A percentile compares a stretch with the other conserved stretches of the same genome.
phyloP scores from a whole-genome alignment of 73 alveolate genomes.

The Paramecium sexaurelia region DNA sequence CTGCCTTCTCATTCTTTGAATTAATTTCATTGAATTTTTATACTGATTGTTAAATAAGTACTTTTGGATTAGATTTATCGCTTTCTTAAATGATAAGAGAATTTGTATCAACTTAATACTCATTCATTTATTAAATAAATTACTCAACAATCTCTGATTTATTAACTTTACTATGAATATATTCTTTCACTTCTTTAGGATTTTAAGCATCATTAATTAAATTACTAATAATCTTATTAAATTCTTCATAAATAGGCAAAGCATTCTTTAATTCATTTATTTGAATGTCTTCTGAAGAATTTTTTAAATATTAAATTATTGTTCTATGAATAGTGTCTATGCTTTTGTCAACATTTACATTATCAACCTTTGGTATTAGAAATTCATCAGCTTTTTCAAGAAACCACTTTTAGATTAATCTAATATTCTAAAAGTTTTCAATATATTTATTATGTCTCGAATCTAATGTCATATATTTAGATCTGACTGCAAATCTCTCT shows the following conservation, averaged over 20 bases:
- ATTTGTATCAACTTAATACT: neutral
- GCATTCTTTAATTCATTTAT: constrained; percentile 57
- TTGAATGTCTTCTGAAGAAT: constrained; percentile 1
- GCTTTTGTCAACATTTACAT: constrained; percentile 83
- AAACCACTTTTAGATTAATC: constrained; percentile 81
- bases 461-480: constrained; percentile 88
- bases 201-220: constrained; percentile 20
- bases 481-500: constrained; percentile 89
- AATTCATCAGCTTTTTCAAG: constrained; percentile 82
- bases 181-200: constrained; percentile 43
- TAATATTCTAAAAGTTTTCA: constrained; percentile 74
- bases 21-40: constrained; percentile 53
- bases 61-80: constrained; percentile 45
- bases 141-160: constrained; percentile 45
- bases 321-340: constrained; percentile 82
- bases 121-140: constrained; percentile 53
- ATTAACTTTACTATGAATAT: constrained; percentile 49
- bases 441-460: constrained; percentile 83
- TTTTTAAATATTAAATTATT: constrained; percentile 75
- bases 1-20: constrained; percentile 43
- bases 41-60: constrained; percentile 19
- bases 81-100: neutral
- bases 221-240: constrained; percentile 8
- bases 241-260: constrained; percentile 40
- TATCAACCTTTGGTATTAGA: constrained; percentile 85